A percentile compares a stretch with the other conserved stretches of the same genome.
Evolutionary conservation across 768 basidiomycete genomes (phyloP).

Genomic region (Tulasnella sp.): DNA sequence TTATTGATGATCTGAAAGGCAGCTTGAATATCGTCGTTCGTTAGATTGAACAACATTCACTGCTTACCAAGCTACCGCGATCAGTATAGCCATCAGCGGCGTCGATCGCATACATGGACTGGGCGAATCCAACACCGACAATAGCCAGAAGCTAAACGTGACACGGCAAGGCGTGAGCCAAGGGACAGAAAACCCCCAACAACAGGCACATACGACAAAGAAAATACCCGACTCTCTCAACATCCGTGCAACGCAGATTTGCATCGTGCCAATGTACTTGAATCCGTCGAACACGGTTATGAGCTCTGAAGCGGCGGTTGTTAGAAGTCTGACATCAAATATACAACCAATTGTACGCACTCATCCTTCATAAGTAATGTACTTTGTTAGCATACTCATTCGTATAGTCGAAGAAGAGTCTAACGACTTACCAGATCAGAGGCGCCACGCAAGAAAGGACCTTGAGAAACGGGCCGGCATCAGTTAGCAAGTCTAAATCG

Average conservation of each 20-base stretch:
- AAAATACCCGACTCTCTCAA: slow-evolving; percentile 86
- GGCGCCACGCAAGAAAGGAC: slow-evolving; percentile 20
- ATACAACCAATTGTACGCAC: slow-evolving; percentile 38
- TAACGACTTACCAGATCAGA: slow-evolving; percentile 17
- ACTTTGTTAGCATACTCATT: background rate
- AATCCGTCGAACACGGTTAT: slow-evolving; percentile 74
- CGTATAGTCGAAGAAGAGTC: background rate
- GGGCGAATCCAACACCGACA: slow-evolving; percentile 73
- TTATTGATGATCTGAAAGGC: slow-evolving; percentile 53
- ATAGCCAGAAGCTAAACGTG: slow-evolving; percentile 61
- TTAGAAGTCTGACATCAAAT: background rate
- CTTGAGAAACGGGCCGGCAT: background rate
- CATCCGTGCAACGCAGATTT: slow-evolving; percentile 90
- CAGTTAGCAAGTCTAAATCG: slow-evolving; percentile 64
- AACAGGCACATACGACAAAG: slow-evolving; percentile 56
- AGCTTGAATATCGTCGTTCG: background rate
- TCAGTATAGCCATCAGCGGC: slow-evolving; percentile 76
- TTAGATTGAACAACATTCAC: background rate
- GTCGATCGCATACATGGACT: slow-evolving; percentile 83
- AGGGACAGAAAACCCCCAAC: background rate
- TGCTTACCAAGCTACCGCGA: slow-evolving; percentile 40
- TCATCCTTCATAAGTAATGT: slow-evolving; percentile 52
- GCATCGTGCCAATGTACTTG: slow-evolving; percentile 89
- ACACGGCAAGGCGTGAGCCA: background rate
- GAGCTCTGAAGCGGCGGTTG: slow-evolving; percentile 45